These are phyloP conservation scores for Chalciporus pseudorubinellus DNA, from an alignment of 768 basidiomycete genomes.

Conservation along the genomic window DNA sequence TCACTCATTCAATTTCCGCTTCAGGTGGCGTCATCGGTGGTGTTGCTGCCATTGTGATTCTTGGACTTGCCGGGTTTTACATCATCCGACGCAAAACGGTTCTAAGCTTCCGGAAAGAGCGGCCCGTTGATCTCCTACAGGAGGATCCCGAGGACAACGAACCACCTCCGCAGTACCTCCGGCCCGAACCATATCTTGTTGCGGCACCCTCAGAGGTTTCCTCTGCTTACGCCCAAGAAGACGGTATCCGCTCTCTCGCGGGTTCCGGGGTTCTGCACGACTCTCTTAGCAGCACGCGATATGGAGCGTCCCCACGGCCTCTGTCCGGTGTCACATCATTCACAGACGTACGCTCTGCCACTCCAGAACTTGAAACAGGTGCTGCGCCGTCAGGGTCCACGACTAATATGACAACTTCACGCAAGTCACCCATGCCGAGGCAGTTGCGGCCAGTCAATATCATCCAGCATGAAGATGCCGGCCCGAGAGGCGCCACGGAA, in stretches of 20 bases:
- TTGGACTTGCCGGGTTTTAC: conserved; percentile 44
- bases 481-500: conserved; percentile 31
- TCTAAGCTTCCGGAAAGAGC: conserved; percentile 45
- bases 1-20: conserved; percentile 5
- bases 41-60: conserved; percentile 45
- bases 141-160: conserved; percentile 52
- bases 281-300: conserved; percentile 20
- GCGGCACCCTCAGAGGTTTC: conserved; percentile 55
- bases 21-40: conserved; percentile 58
- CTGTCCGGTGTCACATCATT: conserved; percentile 28
- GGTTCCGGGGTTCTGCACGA: conserved; percentile 19
- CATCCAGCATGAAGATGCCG: conserved; percentile 84
- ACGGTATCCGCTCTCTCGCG: conserved; percentile 23
- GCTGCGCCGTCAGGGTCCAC: conserved; percentile 20
- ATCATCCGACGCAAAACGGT: conserved; percentile 48
- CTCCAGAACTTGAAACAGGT: conserved; percentile 39
- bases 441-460: conserved; percentile 71
- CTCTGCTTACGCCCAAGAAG: conserved; percentile 35
- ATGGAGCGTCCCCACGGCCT: conserved; percentile 21
- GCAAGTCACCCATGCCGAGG: conserved; percentile 42
- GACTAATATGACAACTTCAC: conserved; percentile 24
- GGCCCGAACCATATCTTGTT: conserved; percentile 73
- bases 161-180: conserved; percentile 64
- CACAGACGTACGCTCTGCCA: conserved; percentile 44
- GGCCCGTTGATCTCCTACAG: conserved; percentile 66